Conservation (phyloP, 2,329 filamentous ascomycete genomes). For the Fusarium sterilihyphosum region DNA sequence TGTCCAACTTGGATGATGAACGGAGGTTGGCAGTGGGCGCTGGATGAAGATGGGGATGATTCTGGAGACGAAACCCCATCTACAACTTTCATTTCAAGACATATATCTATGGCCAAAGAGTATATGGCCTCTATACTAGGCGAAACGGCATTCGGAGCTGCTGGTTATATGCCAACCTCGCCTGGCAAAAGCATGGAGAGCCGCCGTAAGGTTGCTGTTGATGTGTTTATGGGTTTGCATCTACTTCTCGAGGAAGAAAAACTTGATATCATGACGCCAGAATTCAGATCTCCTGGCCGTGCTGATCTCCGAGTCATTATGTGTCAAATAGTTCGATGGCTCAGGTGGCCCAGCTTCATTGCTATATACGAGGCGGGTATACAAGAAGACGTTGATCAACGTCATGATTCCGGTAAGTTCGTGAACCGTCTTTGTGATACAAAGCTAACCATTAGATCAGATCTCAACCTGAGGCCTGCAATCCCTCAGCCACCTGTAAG, state of each 20-base stretch:
- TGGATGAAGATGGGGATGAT: constrained; percentile 62
- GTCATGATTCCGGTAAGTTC: constrained; percentile 53
- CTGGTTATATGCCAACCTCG: constrained; percentile 74
- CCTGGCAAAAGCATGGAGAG: constrained; percentile 61
- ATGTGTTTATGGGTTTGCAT: constrained; percentile 81
- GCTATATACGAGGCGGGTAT: constrained; percentile 63
- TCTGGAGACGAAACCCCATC: constrained; percentile 34
- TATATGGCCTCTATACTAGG: constrained; percentile 72
- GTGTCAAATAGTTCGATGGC: constrained; percentile 83
- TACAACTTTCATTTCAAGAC: constrained; percentile 58
- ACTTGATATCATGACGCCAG: constrained; percentile 69
- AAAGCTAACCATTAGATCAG: constrained; percentile 34
- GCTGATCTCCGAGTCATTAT: constrained; percentile 75
- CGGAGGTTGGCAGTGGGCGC: constrained; percentile 76
- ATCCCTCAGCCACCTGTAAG: constrained; percentile 48
- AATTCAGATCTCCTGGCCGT: constrained; percentile 55
- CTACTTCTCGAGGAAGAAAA: constrained; percentile 91
- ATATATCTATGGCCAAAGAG: constrained; percentile 69
- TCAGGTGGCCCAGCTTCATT: constrained; percentile 71
- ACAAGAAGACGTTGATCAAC: constrained; percentile 56
- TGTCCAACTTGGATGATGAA: constrained; percentile 69
- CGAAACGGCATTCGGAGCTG: constrained; percentile 59
- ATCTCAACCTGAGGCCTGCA: constrained; percentile 46
- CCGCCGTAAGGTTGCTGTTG: constrained; percentile 69
- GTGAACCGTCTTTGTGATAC: neutral